Evolutionary conservation across 495 filamentous ascomycete species (phyloP).

Genomic region (Thermothielavioides terrestris): DNA sequence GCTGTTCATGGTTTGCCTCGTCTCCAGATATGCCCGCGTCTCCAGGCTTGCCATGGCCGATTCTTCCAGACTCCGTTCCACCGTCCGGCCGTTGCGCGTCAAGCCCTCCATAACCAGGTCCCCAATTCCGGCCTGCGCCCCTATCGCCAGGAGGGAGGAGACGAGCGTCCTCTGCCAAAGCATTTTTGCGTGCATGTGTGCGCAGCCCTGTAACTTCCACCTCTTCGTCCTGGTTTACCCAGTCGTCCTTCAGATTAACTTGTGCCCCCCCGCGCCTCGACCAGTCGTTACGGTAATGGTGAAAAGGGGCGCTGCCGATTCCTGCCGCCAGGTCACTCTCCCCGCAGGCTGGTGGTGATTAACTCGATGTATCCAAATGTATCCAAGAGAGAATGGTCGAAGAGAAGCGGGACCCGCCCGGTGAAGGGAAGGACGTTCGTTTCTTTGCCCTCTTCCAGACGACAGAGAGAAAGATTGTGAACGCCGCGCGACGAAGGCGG

Average conservation of each 20-base stretch:
- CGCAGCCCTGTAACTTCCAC: too few species aligned
- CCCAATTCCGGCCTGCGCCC: slow-evolving; percentile 22
- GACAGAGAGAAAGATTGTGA: neutral
- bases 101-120: slow-evolving; percentile 21
- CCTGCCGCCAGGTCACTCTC: neutral
- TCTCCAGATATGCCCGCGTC: slow-evolving; percentile 12
- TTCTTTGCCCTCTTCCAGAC: slow-evolving; percentile 8
- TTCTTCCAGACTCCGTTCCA: slow-evolving; percentile 22
- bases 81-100: slow-evolving; percentile 11
- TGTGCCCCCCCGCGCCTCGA: slow-evolving; percentile 16
- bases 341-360: neutral
- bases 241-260: slow-evolving; percentile 5
- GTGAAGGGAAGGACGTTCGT: slow-evolving; percentile 16
- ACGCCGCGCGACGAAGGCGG: neutral
- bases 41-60: slow-evolving; percentile 17
- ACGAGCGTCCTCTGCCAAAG: slow-evolving; percentile 22
- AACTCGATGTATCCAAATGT: neutral
- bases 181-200: slow-evolving; percentile 14
- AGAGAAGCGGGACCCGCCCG: slow-evolving; percentile 25
- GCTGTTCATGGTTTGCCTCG: slow-evolving; percentile 12
- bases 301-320: neutral
- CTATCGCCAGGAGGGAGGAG: slow-evolving; percentile 22
- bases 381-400: slow-evolving; percentile 11
- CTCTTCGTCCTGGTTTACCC: slow-evolving; percentile 15
- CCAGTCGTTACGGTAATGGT: neutral